phyloP scores from a whole-genome alignment of 257 asterid species.

The Verbascum thapsus region DNA sequence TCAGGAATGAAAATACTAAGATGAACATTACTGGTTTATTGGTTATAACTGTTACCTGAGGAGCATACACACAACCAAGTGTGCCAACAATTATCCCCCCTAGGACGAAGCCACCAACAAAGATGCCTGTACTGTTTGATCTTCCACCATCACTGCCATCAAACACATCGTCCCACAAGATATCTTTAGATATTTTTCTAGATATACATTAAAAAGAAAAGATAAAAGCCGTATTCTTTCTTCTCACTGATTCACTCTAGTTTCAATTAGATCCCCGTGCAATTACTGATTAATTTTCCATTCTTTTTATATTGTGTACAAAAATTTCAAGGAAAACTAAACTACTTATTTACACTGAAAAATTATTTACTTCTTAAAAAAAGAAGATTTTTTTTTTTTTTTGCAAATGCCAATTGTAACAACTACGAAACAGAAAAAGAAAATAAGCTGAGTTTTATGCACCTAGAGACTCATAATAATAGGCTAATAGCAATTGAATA shows the following conservation, averaged over 20 bases:
- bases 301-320: too few species aligned
- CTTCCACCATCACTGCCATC: constrained; percentile 60
- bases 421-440: background rate
- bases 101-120: constrained; percentile 76
- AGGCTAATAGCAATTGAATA: constrained; percentile 4
- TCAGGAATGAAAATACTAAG: constrained; percentile 12
- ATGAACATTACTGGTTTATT: constrained; percentile 15
- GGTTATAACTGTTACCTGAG: constrained; percentile 63
- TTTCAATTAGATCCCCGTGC: too few species aligned
- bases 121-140: constrained; percentile 45
- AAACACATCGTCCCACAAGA: constrained; percentile 18
- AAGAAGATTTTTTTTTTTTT: too few species aligned
- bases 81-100: constrained; percentile 82
- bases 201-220: constrained; percentile 11
- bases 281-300: background rate
- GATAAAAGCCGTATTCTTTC: background rate
- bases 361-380: background rate
- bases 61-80: constrained; percentile 79
- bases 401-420: background rate
- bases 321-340: too few species aligned
- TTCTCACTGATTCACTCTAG: constrained; percentile 5
- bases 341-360: background rate
- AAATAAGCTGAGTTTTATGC: background rate
- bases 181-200: constrained; percentile 22
- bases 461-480: background rate